Evolutionary conservation across 2,329 filamentous ascomycete species (phyloP), one percentile per base, ranked within the genome.

Genomic region (Arthrobotrys conoides): DNA sequence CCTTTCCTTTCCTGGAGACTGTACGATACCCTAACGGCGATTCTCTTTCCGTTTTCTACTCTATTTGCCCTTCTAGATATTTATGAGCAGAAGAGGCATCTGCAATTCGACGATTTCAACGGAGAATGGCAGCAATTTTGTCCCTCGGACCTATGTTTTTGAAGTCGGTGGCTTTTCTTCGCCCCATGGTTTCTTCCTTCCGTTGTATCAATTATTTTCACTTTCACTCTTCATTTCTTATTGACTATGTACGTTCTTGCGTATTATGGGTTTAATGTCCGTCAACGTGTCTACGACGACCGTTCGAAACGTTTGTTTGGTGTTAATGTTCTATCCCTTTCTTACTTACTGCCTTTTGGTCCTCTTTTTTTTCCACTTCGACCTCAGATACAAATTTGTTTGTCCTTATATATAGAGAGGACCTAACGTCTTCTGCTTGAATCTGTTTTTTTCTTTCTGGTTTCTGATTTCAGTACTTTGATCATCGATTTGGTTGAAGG

Each of bases 21-120:
- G 73, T 77, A 77, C 38, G 73, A 77, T 77, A 77, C 73, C 73
- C 73, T 38, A 18, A 64, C 67, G 73, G 67, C 59, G 53, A 66
- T 61, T 76, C 57, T 55, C 33, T 30, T 69, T 65, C 27, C 36
- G n/a, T 24, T 76, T 69, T 57, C 55, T 70, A 64, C 63, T 53
- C 24, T 8, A 30, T 20, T 18, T 30, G 48, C 46, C 64, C 48
- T 55, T 27, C 64, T 51, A 51, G 51, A 72, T 63, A 72, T 64
- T 48, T 66, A 57, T 63, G 22, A 48, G 8, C 55, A 9, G 67
- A 71, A 53, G 46, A n/a, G 59, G 41, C 24, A 46, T 20, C 22
- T 38, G 67, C 55, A 16, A 27, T 71, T 71, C 55, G 55, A 63
- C 57, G 57, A 61, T 44, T 41, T 36, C 4, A 61, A 20, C 57